phyloP scores from a whole-genome alignment of 129 eudicot species.

The Centella asiatica region DNA sequence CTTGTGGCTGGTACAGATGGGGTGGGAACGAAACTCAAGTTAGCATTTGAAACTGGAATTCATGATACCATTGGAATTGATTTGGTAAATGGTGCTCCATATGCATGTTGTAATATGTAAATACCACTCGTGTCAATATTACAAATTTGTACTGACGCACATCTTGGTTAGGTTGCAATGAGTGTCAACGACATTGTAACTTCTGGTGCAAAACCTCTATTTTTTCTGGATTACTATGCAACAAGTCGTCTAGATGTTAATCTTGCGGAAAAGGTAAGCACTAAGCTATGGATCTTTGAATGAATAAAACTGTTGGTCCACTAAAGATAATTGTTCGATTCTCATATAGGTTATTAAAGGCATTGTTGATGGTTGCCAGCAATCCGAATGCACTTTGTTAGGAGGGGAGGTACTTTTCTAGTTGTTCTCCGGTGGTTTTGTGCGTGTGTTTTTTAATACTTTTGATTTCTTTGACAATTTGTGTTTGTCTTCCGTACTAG shows the following conservation, averaged over 20 bases:
- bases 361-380: slow-evolving; percentile 78
- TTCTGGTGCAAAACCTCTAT: slow-evolving; percentile 94
- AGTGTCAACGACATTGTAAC: slow-evolving; percentile 97
- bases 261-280: slow-evolving; percentile 78
- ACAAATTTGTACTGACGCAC: background rate
- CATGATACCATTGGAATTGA: slow-evolving; percentile 87
- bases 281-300: background rate
- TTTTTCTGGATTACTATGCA: slow-evolving; percentile 94
- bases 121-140: background rate
- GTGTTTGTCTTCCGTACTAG: too few relatives aligned
- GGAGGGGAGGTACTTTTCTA: slow-evolving; percentile 63
- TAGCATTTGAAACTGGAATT: slow-evolving; percentile 88
- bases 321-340: background rate
- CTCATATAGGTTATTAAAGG: slow-evolving; percentile 71
- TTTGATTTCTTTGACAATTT: too few relatives aligned
- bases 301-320: background rate
- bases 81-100: slow-evolving; percentile 57
- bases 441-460: too few relatives aligned
- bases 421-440: background rate
- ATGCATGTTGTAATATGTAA: background rate
- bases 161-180: slow-evolving; percentile 72
- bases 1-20: slow-evolving; percentile 99
- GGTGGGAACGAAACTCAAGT: slow-evolving; percentile 93
- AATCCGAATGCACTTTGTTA: slow-evolving; percentile 67
- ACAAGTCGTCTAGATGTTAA: slow-evolving; percentile 93